A percentile compares a stretch with the other conserved stretches of the same genome.
These are phyloP conservation scores for Magnaporthiopsis rhizophila DNA, from an alignment of 2,329 filamentous ascomycete species.

Conservation along the genomic window DNA sequence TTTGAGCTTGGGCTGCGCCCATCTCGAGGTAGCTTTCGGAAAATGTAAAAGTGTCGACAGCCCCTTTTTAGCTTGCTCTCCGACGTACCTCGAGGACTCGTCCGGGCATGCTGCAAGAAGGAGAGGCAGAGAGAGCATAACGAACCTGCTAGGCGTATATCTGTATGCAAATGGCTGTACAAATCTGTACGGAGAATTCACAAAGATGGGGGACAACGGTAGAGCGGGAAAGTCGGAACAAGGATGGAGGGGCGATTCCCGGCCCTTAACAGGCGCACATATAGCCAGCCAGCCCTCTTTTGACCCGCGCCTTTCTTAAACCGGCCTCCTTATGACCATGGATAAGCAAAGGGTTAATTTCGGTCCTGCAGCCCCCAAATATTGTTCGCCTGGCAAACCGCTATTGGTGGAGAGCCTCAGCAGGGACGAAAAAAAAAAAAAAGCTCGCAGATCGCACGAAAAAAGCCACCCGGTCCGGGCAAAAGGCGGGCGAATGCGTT, in stretches of 20 bases:
- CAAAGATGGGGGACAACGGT: not conserved
- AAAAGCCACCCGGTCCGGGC: not conserved
- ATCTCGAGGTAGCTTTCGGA: not conserved
- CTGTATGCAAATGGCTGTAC: not conserved
- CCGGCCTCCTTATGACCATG: constrained; percentile 23
- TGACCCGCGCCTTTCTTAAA: constrained; percentile 15
- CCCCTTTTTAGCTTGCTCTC: not conserved
- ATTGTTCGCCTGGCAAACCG: constrained; percentile 13
- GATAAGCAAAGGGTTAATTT: constrained; percentile 25
- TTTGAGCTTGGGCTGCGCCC: too few species aligned
- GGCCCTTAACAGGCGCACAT: constrained; percentile 28
- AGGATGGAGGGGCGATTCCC: not conserved
- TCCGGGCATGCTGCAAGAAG: not conserved
- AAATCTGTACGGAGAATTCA: not conserved
- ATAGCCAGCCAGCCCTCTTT: constrained; percentile 18
- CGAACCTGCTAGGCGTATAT: not conserved
- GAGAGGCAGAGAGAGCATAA: too few species aligned
- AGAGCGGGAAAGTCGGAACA: too few species aligned
- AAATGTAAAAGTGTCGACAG: not conserved
- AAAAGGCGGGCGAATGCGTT: not conserved
- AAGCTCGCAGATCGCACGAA: not conserved
- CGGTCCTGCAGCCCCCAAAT: constrained; percentile 23
- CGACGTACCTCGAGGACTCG: not conserved
- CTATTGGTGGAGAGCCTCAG: constrained; percentile 2
- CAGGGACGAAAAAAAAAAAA: not conserved